Percentiles rank a stretch among this genome's conserved stretches.
phyloP scores from a whole-genome alignment of 2,329 filamentous ascomycete genomes.

The Neopestalotiopsis clavispora region DNA sequence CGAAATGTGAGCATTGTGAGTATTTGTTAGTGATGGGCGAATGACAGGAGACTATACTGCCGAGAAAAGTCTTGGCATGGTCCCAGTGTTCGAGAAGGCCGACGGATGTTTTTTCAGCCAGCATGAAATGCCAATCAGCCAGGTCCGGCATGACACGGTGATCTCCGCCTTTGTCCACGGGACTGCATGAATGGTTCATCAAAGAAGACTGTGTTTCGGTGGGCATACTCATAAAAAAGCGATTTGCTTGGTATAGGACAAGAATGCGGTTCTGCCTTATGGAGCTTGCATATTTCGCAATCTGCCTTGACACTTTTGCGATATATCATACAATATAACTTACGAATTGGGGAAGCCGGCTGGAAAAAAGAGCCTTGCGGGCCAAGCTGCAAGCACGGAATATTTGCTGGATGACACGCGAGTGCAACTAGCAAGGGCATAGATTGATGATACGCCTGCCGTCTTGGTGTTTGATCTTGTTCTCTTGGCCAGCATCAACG shows the following conservation, averaged over 20 bases:
- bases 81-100: not conserved
- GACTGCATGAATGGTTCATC: not conserved
- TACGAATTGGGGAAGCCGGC: not conserved
- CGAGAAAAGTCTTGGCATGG: not conserved
- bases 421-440: not conserved
- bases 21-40: not conserved
- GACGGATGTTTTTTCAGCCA: not conserved
- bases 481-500: not conserved
- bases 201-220: not conserved
- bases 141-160: not conserved
- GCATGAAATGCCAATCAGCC: not conserved
- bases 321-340: not conserved
- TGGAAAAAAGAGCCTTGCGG: not conserved
- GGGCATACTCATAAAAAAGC: not conserved
- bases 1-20: not conserved
- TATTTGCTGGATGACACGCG: not conserved
- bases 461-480: slow-evolving; percentile 8
- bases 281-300: not conserved
- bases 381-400: not conserved
- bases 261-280: not conserved
- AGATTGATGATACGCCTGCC: not conserved
- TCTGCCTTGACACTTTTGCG: not conserved
- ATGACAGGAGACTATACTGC: not conserved
- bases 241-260: not conserved
- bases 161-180: not conserved